Conservation (phyloP, 1,139 yeast genomes). For the Yamadazyma mexicana region DNA sequence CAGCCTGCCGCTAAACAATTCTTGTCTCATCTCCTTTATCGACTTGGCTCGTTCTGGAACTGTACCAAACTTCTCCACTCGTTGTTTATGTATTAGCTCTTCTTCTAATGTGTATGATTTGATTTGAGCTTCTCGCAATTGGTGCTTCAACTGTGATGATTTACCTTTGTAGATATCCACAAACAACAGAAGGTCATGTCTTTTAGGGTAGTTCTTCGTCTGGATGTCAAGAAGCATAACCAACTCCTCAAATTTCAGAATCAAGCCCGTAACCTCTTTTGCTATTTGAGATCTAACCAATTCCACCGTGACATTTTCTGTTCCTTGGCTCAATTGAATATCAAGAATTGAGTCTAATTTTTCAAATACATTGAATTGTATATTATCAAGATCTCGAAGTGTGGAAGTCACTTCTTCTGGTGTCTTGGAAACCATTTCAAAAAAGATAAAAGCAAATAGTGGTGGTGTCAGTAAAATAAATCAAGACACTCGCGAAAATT, state of each 20-base stretch:
- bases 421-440: not conserved
- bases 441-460: not conserved
- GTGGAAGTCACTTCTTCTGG: conserved; percentile 2
- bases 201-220: conserved; percentile 8
- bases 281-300: conserved; percentile 16
- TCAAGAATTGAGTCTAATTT: conserved; percentile 9
- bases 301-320: conserved; percentile 17
- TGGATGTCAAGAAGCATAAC: conserved; percentile 21
- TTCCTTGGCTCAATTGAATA: not conserved
- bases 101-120: conserved; percentile 24
- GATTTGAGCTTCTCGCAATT: conserved; percentile 27
- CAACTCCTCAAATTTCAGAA: conserved; percentile 20
- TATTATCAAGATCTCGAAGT: conserved; percentile 14
- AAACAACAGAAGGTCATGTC: conserved; percentile 7
- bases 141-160: conserved; percentile 20
- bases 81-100: conserved; percentile 27
- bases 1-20: conserved; percentile 13
- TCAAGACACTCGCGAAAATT: not conserved
- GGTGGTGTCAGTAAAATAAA: not conserved
- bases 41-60: conserved; percentile 15
- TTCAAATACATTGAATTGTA: conserved; percentile 9
- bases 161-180: conserved; percentile 24
- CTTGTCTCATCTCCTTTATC: conserved; percentile 14
- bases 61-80: conserved; percentile 24
- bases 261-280: conserved; percentile 14